Base-by-base conservation (phyloP, 192 early-diverging fungal species). In the Entomortierella parvispora region DNA sequence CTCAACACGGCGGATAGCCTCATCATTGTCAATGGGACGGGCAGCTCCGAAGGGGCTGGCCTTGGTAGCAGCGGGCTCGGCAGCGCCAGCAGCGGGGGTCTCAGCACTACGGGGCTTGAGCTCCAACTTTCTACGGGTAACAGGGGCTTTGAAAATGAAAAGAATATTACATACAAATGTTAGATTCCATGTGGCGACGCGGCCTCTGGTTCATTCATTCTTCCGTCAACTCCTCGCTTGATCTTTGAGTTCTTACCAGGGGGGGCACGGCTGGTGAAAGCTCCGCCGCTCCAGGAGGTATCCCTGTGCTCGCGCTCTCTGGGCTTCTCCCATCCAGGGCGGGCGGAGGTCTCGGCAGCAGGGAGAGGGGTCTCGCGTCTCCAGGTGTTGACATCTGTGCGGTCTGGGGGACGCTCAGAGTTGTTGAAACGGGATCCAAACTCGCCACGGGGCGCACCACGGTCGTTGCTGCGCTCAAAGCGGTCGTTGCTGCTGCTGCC, bases 11-110 rank as follows among this genome's bases (percentile, higher is more conserved):
- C 78, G 65, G 43, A 89, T 63, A 4, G 82, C 83, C 67, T 83
- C 82, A 47, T 81, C 80, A 26, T 68, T 82, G 69, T 91, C 89
- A 62, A 91, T 83, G 40, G 89, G 89, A 48, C 80, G 85, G 32
- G 89, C 89, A 23, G 69, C 86, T 20, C 89, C 89, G 49, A 91
- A 91, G 49, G 89, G 89, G 75, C 84, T 88, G 31, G 83, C 70
- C 62, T 86, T 89, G 50, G 66, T 75, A 33, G 53, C 49, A 23
- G 45, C 53, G 32, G 58, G 20, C 14, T 64, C 67, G n/a, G 70
- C 47, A 20, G 80, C 29, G n/a, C 62, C 69, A 37, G 71, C 11
- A 37, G 65, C 40, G 34, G 68, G 45, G 28, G 69, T 44, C 26
- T 58, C 65, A 33, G 82, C 37, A 45, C 79, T 71, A 53, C 87